A percentile compares a stretch with the other conserved stretches of the same genome.
These are phyloP conservation scores for Globisporangium camurandrum DNA, from an alignment of 352 stramenopile genomes.

Conservation along the genomic window DNA sequence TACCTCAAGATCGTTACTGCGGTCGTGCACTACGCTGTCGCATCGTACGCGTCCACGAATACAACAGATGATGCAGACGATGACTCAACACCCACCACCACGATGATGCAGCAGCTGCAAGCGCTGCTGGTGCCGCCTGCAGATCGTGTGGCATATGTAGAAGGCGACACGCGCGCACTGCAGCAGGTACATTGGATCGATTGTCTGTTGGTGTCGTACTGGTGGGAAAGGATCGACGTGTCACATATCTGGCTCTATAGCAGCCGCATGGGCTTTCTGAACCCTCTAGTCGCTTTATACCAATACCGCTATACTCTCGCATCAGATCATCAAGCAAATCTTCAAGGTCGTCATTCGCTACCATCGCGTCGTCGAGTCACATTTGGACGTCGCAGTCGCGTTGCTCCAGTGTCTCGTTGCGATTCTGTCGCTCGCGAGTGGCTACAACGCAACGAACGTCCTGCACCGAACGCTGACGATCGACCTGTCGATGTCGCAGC, in stretches of 20 bases:
- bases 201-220: no score
- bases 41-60: no score
- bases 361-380: conserved; percentile 13
- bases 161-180: conserved; percentile 2
- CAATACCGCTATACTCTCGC: no score
- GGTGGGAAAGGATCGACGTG: neutral
- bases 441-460: conserved; percentile 15
- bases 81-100: no score
- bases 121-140: conserved; percentile 9
- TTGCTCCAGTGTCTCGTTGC: conserved; percentile 20
- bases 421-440: conserved; percentile 16
- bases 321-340: conserved; percentile 20
- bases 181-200: conserved; percentile 9
- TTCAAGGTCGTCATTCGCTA: conserved; percentile 20
- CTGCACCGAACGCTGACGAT: conserved; percentile 11
- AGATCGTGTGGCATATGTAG: conserved; percentile 5
- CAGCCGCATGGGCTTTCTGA: no score
- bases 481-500: conserved; percentile 8
- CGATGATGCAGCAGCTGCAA: conserved; percentile 14
- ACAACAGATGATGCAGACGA: no score
- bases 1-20: conserved; percentile 15
- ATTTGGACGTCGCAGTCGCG: conserved; percentile 16
- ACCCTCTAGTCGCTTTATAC: no score
- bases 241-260: no score
- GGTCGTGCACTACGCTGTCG: no score